Percentiles rank a stretch among this genome's conserved stretches.
These are phyloP conservation scores for Lachancea sp. DNA, from an alignment of 805 yeast species.

Conservation along the genomic window DNA sequence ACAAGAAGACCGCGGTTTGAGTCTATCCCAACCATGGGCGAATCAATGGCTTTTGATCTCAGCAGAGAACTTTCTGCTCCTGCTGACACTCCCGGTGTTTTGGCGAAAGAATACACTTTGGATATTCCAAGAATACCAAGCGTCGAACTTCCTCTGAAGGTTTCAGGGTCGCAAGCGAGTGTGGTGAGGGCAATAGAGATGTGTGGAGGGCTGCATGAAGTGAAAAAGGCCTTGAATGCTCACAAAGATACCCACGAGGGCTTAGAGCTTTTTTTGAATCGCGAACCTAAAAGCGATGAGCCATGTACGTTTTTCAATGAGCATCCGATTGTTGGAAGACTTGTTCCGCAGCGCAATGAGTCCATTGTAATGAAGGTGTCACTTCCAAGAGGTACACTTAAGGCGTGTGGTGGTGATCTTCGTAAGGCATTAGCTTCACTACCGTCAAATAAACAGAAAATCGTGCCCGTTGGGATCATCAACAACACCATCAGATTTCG, in stretches of 20 bases:
- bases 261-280: conserved; percentile 30
- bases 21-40: not conserved
- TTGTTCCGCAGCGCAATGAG: conserved; percentile 42
- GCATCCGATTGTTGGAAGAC: conserved; percentile 57
- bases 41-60: conserved; percentile 1
- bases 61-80: not conserved
- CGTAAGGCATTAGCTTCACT: conserved; percentile 36
- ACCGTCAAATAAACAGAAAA: conserved; percentile 30
- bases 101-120: conserved; percentile 51
- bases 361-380: conserved; percentile 53
- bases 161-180: conserved; percentile 40
- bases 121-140: conserved; percentile 71
- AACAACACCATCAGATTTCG: conserved; percentile 70
- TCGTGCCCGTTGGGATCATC: conserved; percentile 60
- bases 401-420: conserved; percentile 37
- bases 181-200: conserved; percentile 54
- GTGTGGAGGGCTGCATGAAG: conserved; percentile 54
- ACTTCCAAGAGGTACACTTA: conserved; percentile 50
- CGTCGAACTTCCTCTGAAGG: conserved; percentile 72
- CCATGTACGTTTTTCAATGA: conserved; percentile 34
- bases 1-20: not conserved
- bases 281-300: conserved; percentile 38
- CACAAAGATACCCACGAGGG: conserved; percentile 23
- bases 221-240: conserved; percentile 31
- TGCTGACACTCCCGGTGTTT: not conserved